A percentile compares a stretch with the other conserved stretches of the same genome.
Evolutionary conservation across 306 rosid genomes (phyloP).

Genomic region (Potentilla sterilis): DNA sequence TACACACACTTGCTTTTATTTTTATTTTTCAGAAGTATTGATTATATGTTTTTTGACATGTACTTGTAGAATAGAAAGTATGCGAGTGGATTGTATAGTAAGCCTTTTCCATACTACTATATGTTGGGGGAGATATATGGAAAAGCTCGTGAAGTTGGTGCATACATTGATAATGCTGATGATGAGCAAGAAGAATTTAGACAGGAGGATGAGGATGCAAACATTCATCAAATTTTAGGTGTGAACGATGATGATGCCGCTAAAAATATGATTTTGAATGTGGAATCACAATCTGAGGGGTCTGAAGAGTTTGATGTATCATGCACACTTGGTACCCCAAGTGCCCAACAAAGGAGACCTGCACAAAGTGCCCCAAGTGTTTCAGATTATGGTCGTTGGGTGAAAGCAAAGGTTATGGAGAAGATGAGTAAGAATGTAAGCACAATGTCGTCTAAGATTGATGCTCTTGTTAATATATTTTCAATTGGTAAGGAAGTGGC

Average conservation of each 20-base stretch:
- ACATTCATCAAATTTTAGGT: background rate
- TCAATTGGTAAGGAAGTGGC: constrained; percentile 16
- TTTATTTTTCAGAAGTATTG: background rate
- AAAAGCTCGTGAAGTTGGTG: background rate
- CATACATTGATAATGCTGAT: constrained; percentile 8
- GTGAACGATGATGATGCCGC: background rate
- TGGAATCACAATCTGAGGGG: constrained; percentile 11
- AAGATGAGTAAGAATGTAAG: background rate
- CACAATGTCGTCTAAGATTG: constrained; percentile 8
- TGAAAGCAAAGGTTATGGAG: constrained; percentile 6
- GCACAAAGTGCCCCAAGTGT: constrained; percentile 1
- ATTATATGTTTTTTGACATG: background rate
- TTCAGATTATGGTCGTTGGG: constrained; percentile 7
- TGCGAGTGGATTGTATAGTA: constrained; percentile 12
- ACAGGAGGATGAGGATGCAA: constrained; percentile 8
- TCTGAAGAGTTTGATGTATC: constrained; percentile 16
- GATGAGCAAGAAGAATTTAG: constrained; percentile 11
- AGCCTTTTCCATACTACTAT: constrained; percentile 13
- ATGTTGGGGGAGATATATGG: constrained; percentile 14
- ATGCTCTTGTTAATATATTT: constrained; percentile 5
- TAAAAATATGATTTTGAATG: background rate
- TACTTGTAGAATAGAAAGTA: constrained; percentile 1
- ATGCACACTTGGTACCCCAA: constrained; percentile 12
- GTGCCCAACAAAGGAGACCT: constrained; percentile 2
- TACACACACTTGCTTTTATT: background rate